Percentiles rank a stretch among this genome's conserved stretches.
Evolutionary conservation across 164 flowering plant genomes (phyloP).

Genomic region (Chloranthus sessilifolius): DNA sequence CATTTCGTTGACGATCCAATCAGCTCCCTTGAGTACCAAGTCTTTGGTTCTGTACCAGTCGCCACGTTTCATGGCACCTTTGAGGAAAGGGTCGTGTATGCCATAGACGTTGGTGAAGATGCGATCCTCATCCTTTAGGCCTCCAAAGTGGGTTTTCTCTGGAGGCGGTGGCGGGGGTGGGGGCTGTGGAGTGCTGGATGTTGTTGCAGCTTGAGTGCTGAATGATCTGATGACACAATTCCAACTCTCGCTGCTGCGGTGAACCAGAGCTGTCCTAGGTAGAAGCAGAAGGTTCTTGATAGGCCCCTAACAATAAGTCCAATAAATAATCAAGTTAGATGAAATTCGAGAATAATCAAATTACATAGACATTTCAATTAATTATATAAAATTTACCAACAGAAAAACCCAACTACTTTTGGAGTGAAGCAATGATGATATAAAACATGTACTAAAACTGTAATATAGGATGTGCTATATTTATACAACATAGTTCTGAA

Average conservation of each 20-base stretch:
- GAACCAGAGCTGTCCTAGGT: constrained; percentile 32
- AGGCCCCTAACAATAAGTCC: constrained; percentile 72
- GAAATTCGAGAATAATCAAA: too few relatives aligned
- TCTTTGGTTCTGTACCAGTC: constrained; percentile 96
- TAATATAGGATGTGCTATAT: too few relatives aligned
- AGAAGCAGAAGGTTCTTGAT: constrained; percentile 57
- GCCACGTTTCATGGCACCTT: constrained; percentile 96
- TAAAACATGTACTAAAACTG: too few relatives aligned
- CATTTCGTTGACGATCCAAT: constrained; percentile 95
- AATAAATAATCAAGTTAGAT: too few relatives aligned
- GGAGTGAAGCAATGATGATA: too few relatives aligned
- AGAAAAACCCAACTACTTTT: too few relatives aligned
- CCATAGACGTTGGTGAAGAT: constrained; percentile 95
- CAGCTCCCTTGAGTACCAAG: constrained; percentile 82
- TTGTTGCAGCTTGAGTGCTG: constrained; percentile 69
- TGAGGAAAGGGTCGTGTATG: constrained; percentile 84
- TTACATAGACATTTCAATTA: too few relatives aligned
- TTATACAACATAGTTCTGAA: too few relatives aligned
- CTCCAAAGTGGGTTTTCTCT: constrained; percentile 96
- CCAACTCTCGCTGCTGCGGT: constrained; percentile 28
- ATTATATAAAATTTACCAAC: too few relatives aligned
- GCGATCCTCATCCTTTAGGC: constrained; percentile 91
- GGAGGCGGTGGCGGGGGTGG: constrained; percentile 96
- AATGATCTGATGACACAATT: constrained; percentile 40
- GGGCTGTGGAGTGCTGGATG: constrained; percentile 67